Base-by-base conservation (phyloP, 2,329 filamentous ascomycete genomes). In the Thermochaetoides dissita region DNA sequence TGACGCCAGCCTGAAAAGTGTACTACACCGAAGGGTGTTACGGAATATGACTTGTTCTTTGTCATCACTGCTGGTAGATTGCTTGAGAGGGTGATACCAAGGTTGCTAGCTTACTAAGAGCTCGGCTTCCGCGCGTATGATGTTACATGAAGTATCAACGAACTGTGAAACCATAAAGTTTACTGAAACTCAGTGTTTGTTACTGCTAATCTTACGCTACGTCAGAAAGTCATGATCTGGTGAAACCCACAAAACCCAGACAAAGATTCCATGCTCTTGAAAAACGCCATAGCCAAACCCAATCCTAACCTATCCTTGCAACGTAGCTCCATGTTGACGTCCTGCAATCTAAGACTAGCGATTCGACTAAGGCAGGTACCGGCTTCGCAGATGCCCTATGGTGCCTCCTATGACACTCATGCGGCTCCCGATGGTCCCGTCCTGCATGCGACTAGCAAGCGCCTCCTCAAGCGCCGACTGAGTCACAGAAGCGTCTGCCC, bases 401-500 rank as follows among this genome's bases (percentile, higher is more conserved):
- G 69, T 81, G 50, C 80, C 73, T 48, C 77, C 76, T 46, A 84
- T 67, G 30, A 69, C 80, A 49, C 81, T 82, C 66, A 85, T 82
- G 47, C 78, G 64, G 51, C 70, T 74, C 30, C 67, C 68, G 46
- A 73, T 70, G 6, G 68, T 68, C 31, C 71, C 74, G 49, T 78
- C 71, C 51, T 78, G 71, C 68, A 84, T 79, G 49, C 80, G 77
- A 55, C 78, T 86, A 12, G 84, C 73, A 40, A 87, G 62, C 7
- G 81, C 83, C 56, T 89, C 84, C 57, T 88, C 84, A 42, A 89
- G 63, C 3, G 84, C 84, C 10, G 80, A 85, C 57, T 87, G 82
- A 29, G 84, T 87, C 10, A 89, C 79, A 11, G 82, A 85, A 11
- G 81, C 77, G 66, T 88, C 84, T 84, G 30, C 31, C n/a, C 35